phyloP scores from a whole-genome alignment of 2,329 filamentous ascomycete genomes.

The Fonsecaea erecta region DNA sequence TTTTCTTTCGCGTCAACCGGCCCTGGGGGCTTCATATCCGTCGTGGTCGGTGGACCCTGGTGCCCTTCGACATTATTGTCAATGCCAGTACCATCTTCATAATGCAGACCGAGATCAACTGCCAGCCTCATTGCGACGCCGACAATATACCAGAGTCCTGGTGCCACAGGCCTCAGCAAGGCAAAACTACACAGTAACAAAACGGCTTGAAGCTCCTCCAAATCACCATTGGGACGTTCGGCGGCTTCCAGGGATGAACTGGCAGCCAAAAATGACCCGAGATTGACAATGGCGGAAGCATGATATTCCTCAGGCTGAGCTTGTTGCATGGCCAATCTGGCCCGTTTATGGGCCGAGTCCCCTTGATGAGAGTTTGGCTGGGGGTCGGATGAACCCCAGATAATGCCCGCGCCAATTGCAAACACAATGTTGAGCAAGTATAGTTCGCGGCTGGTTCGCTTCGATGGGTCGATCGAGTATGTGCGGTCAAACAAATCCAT shows the following conservation, averaged over 20 bases:
- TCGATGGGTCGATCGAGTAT: constrained; percentile 70
- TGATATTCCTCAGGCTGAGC: constrained; percentile 93
- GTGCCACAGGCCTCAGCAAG: constrained; percentile 84
- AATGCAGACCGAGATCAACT: constrained; percentile 88
- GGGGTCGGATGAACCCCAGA: constrained; percentile 57
- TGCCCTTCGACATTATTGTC: constrained; percentile 49
- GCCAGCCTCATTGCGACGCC: constrained; percentile 89
- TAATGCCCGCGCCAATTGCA: constrained; percentile 92
- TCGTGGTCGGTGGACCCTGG: neutral
- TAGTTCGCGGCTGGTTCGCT: constrained; percentile 76
- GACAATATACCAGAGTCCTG: constrained; percentile 95
- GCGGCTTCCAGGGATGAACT: constrained; percentile 61
- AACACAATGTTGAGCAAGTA: constrained; percentile 97
- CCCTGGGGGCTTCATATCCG: constrained; percentile 36
- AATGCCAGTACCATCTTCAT: constrained; percentile 79
- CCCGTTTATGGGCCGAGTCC: constrained; percentile 49
- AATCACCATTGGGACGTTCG: constrained; percentile 76
- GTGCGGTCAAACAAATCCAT: constrained; percentile 84
- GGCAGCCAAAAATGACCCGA: constrained; percentile 80
- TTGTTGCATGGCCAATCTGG: constrained; percentile 63
- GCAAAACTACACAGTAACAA: constrained; percentile 89
- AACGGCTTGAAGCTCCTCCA: constrained; percentile 94
- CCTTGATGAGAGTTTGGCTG: constrained; percentile 40
- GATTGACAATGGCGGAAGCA: constrained; percentile 87
- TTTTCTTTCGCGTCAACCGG: constrained; percentile 60